Conservation (phyloP, 2,329 filamentous ascomycete species). For the Pestalotiopsis sp. region DNA sequence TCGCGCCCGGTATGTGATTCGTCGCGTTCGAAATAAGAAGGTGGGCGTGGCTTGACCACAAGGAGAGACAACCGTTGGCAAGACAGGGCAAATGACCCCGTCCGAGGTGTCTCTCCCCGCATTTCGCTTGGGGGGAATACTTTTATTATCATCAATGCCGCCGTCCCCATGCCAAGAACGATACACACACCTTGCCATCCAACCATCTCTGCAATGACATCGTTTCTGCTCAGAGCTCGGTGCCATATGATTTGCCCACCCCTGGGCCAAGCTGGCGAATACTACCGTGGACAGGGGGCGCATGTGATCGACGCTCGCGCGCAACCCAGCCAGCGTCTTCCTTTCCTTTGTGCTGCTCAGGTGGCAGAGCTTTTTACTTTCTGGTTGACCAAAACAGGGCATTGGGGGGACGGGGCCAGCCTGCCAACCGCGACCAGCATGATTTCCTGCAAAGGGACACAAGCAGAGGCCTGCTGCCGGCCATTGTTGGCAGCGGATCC, state of each 20-base stretch:
- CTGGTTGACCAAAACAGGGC: too few species aligned
- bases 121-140: conserved; percentile 7
- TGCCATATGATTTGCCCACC: not conserved
- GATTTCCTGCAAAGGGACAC: too few species aligned
- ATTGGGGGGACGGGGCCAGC: too few species aligned
- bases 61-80: not conserved
- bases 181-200: not conserved
- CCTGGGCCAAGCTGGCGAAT: too few species aligned
- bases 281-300: not conserved
- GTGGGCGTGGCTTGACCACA: not conserved
- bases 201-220: conserved; percentile 6
- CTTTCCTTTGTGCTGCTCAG: not conserved
- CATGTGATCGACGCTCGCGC: conserved; percentile 19
- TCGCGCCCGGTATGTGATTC: not conserved
- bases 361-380: not conserved
- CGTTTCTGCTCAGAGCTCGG: not conserved
- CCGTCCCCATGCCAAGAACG: not conserved
- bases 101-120: conserved; percentile 16
- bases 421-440: too few species aligned
- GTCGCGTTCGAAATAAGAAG: not conserved
- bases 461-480: not conserved
- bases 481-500: not conserved
- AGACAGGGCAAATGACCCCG: conserved; percentile 15
- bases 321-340: not conserved
- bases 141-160: too few species aligned